Evolutionary conservation across 2,329 filamentous ascomycete species (phyloP), one percentile per base, ranked within the genome.

Genomic region (Clarireedia sp.): DNA sequence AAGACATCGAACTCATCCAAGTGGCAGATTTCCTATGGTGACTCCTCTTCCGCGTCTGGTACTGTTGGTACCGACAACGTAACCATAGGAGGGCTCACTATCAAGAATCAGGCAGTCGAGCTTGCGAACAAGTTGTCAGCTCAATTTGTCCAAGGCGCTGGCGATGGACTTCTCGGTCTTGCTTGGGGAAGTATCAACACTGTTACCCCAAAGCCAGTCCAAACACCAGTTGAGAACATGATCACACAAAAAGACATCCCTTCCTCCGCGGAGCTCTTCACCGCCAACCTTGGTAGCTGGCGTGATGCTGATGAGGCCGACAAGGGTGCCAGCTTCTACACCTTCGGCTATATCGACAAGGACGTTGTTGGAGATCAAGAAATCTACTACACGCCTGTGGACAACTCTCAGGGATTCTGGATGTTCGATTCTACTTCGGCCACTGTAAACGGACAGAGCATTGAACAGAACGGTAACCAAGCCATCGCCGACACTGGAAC

Each of bases 401-500:
- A 89, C 70, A 82, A 78, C 56, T 78, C 75, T 1, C 69, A 81
- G 54, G 86, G 86, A 21, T 87, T 87, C 72, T 90, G 85, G 86
- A 73, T 78, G 68, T 81, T 89, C 66, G 66, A 74, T 5, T 86
- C 82, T 1, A 70, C 75, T 7, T 79, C 77, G 0, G 76, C 76
- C 21, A 75, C 74, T 0, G 72, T 89, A 59, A 81, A 81, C 61
- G 82, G 80, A 55, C 73, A 78, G 57, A 73, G 71, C 1, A 69
- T 83, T 26, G 48, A 70, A 1, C 74, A 77, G 9, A 66, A 71
- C 3, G 75, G 74, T 48, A 88, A 88, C 70, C 82, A 73, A 29
- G 83, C 85, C 47, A 87, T 89, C 61, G 81, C 79, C 36, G 86
- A 89, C 67, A 89, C 86, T 0, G 86, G 85, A 54, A 88, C 85